Conservation (phyloP, 208 protist genomes). For the Crithidia bombi region DNA sequence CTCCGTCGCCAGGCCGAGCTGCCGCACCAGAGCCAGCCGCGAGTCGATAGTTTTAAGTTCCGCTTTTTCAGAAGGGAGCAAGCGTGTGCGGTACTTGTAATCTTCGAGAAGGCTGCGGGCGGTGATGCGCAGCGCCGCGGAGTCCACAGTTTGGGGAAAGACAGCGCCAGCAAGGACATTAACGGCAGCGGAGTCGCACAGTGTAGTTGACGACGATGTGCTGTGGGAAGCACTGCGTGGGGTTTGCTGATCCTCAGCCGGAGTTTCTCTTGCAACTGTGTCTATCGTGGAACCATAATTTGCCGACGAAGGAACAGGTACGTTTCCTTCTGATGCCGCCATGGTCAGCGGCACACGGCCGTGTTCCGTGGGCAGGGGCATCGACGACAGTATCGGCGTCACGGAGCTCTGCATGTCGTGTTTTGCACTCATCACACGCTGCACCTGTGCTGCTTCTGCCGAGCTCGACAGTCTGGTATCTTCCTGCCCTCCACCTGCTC, state of each 20-base stretch:
- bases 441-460: neutral
- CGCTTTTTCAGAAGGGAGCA: slow-evolving; percentile 23
- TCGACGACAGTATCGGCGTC: neutral
- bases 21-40: slow-evolving; percentile 18
- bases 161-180: neutral
- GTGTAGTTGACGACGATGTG: neutral
- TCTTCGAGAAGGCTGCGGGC: slow-evolving; percentile 18
- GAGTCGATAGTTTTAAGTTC: slow-evolving; percentile 29
- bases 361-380: neutral
- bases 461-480: too few relatives aligned
- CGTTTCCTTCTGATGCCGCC: neutral
- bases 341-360: slow-evolving; percentile 19
- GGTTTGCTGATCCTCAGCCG: too few relatives aligned
- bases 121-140: slow-evolving; percentile 3
- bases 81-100: slow-evolving; percentile 17
- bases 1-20: slow-evolving; percentile 1
- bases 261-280: neutral
- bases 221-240: neutral
- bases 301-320: neutral
- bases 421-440: neutral
- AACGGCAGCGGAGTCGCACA: neutral
- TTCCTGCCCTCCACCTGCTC: neutral
- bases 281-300: neutral
- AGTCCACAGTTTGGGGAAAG: neutral
- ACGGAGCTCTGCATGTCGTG: neutral